Evolutionary conservation across 805 yeast species (phyloP).

Genomic region (Candida arabinofermentans): DNA sequence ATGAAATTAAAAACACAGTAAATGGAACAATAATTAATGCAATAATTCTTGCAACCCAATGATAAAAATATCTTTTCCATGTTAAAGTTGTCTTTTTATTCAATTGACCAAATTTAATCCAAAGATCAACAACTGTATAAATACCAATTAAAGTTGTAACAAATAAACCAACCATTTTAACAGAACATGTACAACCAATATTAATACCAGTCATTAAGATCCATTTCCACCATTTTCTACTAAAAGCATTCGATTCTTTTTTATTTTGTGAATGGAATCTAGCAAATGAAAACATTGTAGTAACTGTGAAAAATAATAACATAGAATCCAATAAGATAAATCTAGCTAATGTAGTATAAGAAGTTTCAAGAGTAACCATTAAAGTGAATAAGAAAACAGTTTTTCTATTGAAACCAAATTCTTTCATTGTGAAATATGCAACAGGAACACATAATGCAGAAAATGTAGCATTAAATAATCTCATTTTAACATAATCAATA

Average conservation of each 20-base stretch:
- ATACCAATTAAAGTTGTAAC: constrained; percentile 86
- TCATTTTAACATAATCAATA: constrained; percentile 79
- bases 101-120: constrained; percentile 81
- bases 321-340: constrained; percentile 90
- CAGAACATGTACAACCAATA: constrained; percentile 88
- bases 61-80: constrained; percentile 46
- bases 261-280: constrained; percentile 62
- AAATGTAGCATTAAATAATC: constrained; percentile 81
- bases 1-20: constrained; percentile 56
- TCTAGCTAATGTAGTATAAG: constrained; percentile 81
- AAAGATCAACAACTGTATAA: constrained; percentile 82
- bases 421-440: constrained; percentile 77
- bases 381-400: constrained; percentile 76
- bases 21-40: constrained; percentile 65
- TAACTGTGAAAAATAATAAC: constrained; percentile 80
- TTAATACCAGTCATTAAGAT: constrained; percentile 74
- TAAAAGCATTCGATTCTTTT: constrained; percentile 44
- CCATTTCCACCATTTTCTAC: constrained; percentile 94
- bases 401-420: constrained; percentile 65
- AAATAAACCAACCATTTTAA: constrained; percentile 95
- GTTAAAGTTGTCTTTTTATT: constrained; percentile 35
- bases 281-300: constrained; percentile 71
- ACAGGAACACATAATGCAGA: constrained; percentile 83
- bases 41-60: constrained; percentile 64
- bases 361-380: constrained; percentile 77